Evolutionary conservation across 1,284 basidiomycete species (phyloP).

Genomic region (Papiliotrema nemorosa): DNA sequence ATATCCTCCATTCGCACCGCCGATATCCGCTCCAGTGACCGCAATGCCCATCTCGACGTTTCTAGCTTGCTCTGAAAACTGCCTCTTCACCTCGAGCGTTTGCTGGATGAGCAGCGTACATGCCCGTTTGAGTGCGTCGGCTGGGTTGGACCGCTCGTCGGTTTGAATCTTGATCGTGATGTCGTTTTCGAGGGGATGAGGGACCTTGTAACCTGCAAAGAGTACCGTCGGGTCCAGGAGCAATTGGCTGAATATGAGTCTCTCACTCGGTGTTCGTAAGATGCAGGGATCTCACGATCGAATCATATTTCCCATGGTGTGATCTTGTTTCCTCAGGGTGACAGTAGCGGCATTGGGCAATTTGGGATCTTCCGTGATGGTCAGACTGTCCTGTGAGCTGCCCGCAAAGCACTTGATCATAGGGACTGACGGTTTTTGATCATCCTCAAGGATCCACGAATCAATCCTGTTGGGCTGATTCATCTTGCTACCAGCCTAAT

Average conservation of each 20-base stretch:
- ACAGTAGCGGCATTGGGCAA: slow-evolving; percentile 95
- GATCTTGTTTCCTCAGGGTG: slow-evolving; percentile 92
- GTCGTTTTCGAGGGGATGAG: slow-evolving; percentile 90
- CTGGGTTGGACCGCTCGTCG: slow-evolving; percentile 79
- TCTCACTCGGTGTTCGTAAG: neutral
- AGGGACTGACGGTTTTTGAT: slow-evolving; percentile 77
- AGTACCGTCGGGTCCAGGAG: slow-evolving; percentile 78
- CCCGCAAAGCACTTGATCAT: too few relatives aligned
- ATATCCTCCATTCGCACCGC: slow-evolving; percentile 30
- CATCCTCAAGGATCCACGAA: slow-evolving; percentile 72
- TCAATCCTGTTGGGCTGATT: slow-evolving; percentile 93
- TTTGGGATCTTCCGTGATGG: slow-evolving; percentile 91
- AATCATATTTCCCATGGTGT: slow-evolving; percentile 94
- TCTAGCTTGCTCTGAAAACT: slow-evolving; percentile 53
- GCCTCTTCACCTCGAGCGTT: slow-evolving; percentile 54
- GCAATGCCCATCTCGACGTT: slow-evolving; percentile 50
- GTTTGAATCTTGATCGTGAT: slow-evolving; percentile 95
- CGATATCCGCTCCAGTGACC: slow-evolving; percentile 1
- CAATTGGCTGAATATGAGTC: slow-evolving; percentile 63
- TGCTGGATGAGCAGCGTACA: slow-evolving; percentile 78
- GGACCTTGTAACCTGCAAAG: slow-evolving; percentile 97
- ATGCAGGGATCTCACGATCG: slow-evolving; percentile 63
- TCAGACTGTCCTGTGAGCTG: slow-evolving; percentile 54
- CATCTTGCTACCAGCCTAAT: slow-evolving; percentile 53
- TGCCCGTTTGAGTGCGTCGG: slow-evolving; percentile 77